These are phyloP conservation scores for Colletotrichum sp. DNA, from an alignment of 2,329 filamentous ascomycete species.

Conservation along the genomic window DNA sequence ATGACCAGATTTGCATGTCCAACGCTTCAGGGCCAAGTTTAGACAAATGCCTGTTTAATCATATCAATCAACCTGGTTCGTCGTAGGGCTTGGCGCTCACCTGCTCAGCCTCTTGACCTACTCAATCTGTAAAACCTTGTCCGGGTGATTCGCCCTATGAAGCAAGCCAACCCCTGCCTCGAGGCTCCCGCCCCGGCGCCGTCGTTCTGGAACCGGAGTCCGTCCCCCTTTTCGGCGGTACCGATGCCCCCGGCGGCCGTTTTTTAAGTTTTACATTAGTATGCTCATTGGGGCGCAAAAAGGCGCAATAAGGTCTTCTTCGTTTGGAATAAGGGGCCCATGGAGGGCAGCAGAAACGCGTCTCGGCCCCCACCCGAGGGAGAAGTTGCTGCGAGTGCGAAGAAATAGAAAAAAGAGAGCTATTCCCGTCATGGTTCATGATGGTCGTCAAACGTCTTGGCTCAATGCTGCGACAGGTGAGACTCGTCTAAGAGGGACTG, in stretches of 20 bases:
- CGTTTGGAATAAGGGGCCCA: neutral
- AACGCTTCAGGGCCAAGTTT: neutral
- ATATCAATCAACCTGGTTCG: slow-evolving; percentile 16
- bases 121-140: slow-evolving; percentile 1
- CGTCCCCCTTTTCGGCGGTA: slow-evolving; percentile 10
- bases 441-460: slow-evolving; percentile 4
- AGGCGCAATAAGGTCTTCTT: neutral
- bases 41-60: neutral
- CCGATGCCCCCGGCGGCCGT: slow-evolving; percentile 3
- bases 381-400: neutral
- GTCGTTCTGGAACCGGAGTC: slow-evolving; percentile 4
- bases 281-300: neutral
- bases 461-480: neutral
- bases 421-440: neutral
- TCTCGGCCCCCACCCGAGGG: neutral
- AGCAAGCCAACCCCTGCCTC: neutral
- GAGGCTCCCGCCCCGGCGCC: neutral
- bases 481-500: neutral
- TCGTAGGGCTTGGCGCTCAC: neutral
- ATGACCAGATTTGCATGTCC: neutral
- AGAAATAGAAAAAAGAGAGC: neutral
- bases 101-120: slow-evolving; percentile 9
- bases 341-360: neutral
- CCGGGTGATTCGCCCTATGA: neutral
- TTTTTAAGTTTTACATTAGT: slow-evolving; percentile 3